phyloP scores from a whole-genome alignment of 768 basidiomycete species.

The Leccinellum albellum region DNA sequence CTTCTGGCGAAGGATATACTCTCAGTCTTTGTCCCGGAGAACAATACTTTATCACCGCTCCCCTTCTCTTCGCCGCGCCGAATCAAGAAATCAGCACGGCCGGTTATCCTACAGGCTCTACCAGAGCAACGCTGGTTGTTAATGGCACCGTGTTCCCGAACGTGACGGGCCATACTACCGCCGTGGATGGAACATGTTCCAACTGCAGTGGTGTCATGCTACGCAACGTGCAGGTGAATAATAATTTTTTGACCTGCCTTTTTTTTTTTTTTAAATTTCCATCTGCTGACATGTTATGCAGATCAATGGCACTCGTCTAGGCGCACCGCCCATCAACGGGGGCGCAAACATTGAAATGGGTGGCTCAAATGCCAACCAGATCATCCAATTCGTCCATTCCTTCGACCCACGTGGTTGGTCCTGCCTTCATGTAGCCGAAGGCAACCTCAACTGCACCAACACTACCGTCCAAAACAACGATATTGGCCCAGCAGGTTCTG shows the following conservation, averaged over 20 bases:
- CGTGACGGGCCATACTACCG: constrained; percentile 67
- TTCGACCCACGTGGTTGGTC: constrained; percentile 81
- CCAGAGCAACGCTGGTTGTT: constrained; percentile 68
- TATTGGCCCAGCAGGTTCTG: constrained; percentile 72
- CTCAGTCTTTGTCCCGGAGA: constrained; percentile 63
- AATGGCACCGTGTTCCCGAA: constrained; percentile 53
- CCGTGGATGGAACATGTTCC: constrained; percentile 62
- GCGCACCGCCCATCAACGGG: constrained; percentile 49
- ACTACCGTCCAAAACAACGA: constrained; percentile 75
- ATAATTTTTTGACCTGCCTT: neutral
- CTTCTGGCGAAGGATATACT: constrained; percentile 62
- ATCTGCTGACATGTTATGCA: constrained; percentile 25
- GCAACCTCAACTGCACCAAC: constrained; percentile 58
- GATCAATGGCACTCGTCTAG: constrained; percentile 71
- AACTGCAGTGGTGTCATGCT: constrained; percentile 59
- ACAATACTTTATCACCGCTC: constrained; percentile 61
- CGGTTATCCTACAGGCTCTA: constrained; percentile 66
- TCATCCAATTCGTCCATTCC: constrained; percentile 74
- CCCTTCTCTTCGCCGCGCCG: constrained; percentile 60
- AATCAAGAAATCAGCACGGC: constrained; percentile 80
- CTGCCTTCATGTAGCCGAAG: constrained; percentile 75
- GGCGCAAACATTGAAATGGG: constrained; percentile 87
- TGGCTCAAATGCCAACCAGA: constrained; percentile 64
- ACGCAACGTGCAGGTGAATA: constrained; percentile 65
- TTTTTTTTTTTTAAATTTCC: too few relatives aligned